These are phyloP conservation scores for Diplodia seriata DNA, from an alignment of 2,329 filamentous ascomycete species.

Conservation along the genomic window DNA sequence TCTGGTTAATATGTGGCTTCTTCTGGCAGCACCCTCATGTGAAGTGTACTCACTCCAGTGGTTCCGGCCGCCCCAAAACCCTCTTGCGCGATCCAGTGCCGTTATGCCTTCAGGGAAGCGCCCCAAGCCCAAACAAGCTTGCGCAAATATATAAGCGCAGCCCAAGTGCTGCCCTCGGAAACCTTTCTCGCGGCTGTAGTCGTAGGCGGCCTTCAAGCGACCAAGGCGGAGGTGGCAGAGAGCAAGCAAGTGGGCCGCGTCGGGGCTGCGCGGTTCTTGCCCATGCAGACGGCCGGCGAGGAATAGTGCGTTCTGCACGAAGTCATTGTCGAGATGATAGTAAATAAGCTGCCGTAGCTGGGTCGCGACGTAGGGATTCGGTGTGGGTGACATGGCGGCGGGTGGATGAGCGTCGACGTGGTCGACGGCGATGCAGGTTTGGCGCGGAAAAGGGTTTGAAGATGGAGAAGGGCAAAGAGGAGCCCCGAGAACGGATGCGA, in stretches of 20 bases:
- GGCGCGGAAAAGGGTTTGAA: constrained; percentile 14
- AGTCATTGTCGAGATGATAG: constrained; percentile 86
- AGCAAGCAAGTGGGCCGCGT: constrained; percentile 82
- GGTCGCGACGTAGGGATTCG: constrained; percentile 61
- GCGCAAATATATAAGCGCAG: constrained; percentile 90
- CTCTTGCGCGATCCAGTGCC: constrained; percentile 81
- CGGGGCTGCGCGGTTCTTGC: constrained; percentile 79
- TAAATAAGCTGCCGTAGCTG: constrained; percentile 71
- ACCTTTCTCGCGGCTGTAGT: constrained; percentile 75
- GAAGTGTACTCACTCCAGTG: constrained; percentile 72
- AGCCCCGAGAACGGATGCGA: constrained; percentile 18
- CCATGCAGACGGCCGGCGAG: constrained; percentile 86
- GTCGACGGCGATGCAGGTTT: background rate
- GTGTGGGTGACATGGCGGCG: constrained; percentile 58
- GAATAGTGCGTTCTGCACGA: constrained; percentile 89
- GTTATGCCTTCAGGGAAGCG: constrained; percentile 80
- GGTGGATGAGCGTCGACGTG: constrained; percentile 4
- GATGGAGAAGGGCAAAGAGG: background rate
- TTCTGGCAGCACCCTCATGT: background rate
- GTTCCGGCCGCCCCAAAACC: constrained; percentile 76
- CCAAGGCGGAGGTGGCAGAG: constrained; percentile 84
- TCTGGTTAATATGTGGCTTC: background rate
- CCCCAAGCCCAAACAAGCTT: constrained; percentile 81
- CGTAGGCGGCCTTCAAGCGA: constrained; percentile 84
- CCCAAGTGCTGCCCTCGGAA: constrained; percentile 78